Conservation (phyloP, 2,329 filamentous ascomycete species). For the Delphinella strobiligena region DNA sequence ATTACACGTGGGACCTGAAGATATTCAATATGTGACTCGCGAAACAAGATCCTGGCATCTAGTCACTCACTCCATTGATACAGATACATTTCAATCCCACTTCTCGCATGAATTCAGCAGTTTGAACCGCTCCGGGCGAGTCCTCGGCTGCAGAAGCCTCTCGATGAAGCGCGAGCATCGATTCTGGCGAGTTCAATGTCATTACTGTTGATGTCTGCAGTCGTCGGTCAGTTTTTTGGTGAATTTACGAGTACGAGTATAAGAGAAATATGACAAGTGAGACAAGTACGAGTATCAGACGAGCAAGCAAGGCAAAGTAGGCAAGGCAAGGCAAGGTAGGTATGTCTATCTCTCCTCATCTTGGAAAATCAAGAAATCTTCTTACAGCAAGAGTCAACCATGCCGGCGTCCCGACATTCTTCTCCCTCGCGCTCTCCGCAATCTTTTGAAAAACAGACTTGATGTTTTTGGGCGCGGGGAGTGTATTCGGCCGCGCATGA, state of each 20-base stretch:
- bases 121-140: conserved; percentile 27
- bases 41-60: not conserved
- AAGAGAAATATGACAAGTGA: no score
- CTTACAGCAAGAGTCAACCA: conserved; percentile 56
- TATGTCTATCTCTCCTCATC: no score
- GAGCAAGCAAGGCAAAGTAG: no score
- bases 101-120: conserved; percentile 63
- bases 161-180: conserved; percentile 51
- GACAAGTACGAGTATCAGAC: no score
- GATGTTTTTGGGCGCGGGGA: conserved; percentile 52
- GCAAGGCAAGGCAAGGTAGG: no score
- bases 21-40: not conserved
- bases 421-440: conserved; percentile 48
- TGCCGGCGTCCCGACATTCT: conserved; percentile 49
- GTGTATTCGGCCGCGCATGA: conserved; percentile 52
- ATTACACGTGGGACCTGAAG: conserved; percentile 63
- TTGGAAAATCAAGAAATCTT: no score
- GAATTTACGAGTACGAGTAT: conserved; percentile 4
- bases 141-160: conserved; percentile 21
- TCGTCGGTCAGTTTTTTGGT: not conserved
- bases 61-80: conserved; percentile 52
- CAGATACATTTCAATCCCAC: conserved; percentile 66
- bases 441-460: conserved; percentile 52
- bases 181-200: conserved; percentile 75
- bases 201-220: conserved; percentile 64